phyloP scores from a whole-genome alignment of 306 rosid species.

The Rosa chinensis region DNA sequence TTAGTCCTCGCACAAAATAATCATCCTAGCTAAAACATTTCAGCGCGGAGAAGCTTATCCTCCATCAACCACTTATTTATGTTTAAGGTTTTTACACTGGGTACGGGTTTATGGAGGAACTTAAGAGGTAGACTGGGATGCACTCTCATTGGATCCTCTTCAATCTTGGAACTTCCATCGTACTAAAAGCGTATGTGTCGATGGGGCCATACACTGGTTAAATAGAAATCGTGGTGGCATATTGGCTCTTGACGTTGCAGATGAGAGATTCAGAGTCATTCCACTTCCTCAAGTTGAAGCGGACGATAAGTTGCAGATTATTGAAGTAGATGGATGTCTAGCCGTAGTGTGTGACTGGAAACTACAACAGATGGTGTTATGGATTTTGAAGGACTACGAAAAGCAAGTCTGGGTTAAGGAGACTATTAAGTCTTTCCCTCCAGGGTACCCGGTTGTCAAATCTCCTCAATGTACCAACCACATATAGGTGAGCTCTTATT shows the following conservation, averaged over 20 bases:
- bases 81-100: background rate
- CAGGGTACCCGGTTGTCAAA: no score
- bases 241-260: slow-evolving; percentile 7
- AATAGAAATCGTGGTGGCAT: background rate
- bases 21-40: background rate
- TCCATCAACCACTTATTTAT: background rate
- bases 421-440: background rate
- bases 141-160: background rate
- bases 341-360: background rate
- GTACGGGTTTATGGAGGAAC: background rate
- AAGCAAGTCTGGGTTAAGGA: background rate
- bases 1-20: background rate
- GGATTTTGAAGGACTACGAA: slow-evolving; percentile 15
- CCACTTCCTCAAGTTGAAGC: background rate
- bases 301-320: background rate
- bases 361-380: background rate
- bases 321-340: slow-evolving; percentile 5
- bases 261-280: background rate
- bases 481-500: no score
- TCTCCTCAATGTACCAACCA: no score
- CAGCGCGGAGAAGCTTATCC: no score
- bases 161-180: background rate
- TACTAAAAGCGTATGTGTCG: background rate
- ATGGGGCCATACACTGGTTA: slow-evolving; percentile 4
- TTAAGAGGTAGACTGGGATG: background rate